Evolutionary conservation across 306 rosid genomes (phyloP).

Genomic region (Quercus suber): DNA sequence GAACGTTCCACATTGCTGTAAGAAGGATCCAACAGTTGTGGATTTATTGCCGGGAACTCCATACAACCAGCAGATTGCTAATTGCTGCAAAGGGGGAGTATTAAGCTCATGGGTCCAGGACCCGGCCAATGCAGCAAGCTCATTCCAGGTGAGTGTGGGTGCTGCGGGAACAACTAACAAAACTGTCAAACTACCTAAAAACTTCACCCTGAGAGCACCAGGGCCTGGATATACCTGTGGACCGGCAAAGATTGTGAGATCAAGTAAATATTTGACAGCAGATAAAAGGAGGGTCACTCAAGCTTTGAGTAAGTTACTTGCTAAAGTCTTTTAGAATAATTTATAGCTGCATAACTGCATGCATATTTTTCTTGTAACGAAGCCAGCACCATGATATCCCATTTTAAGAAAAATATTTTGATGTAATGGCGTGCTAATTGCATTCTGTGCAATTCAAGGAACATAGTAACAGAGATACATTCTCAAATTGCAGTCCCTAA

Average conservation of each 20-base stretch:
- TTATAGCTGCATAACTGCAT: not conserved
- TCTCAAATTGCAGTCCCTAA: not conserved
- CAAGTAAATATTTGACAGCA: conserved; percentile 53
- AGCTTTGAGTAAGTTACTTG: conserved; percentile 75
- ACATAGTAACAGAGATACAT: not conserved
- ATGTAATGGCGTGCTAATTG: not conserved
- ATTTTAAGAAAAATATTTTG: not conserved
- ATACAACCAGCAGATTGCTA: conserved; percentile 87
- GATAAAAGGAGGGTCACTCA: conserved; percentile 87
- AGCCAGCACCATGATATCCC: not conserved
- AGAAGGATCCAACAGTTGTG: conserved; percentile 80
- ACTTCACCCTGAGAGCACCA: conserved; percentile 81
- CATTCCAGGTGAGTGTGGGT: conserved; percentile 93
- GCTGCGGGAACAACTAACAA: conserved; percentile 90
- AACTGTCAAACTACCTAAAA: conserved; percentile 73
- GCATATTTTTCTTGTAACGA: not conserved
- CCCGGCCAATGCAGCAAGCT: conserved; percentile 62
- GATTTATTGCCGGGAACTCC: conserved; percentile 95
- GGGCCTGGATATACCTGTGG: conserved; percentile 92
- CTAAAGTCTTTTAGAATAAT: not conserved
- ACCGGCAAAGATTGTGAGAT: conserved; percentile 64
- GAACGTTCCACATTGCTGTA: conserved; percentile 81
- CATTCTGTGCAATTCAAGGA: not conserved
- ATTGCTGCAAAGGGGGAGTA: conserved; percentile 96
- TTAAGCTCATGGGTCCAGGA: conserved; percentile 81